These are phyloP conservation scores for Cymodocea nodosa DNA, from an alignment of 116 monocot species.

Conservation along the genomic window DNA sequence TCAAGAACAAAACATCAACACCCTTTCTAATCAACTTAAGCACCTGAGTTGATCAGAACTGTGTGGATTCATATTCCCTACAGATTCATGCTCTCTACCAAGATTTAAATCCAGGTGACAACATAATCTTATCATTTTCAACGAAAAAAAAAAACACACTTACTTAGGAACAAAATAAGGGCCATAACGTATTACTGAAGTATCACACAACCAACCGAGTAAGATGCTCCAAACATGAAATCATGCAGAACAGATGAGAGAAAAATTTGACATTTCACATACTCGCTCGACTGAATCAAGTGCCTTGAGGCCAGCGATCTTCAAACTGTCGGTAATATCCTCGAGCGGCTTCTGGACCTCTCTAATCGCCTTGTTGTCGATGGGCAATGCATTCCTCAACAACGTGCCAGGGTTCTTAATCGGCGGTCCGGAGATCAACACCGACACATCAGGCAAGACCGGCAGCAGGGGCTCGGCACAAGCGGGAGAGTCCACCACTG, in stretches of 20 bases:
- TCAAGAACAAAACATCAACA: too few relatives aligned
- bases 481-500: conserved; percentile 33
- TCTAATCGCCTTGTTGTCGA: conserved; percentile 79
- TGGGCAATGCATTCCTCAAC: conserved; percentile 81
- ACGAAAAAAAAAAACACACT: too few relatives aligned
- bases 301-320: conserved; percentile 77
- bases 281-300: conserved; percentile 91
- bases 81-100: too few relatives aligned
- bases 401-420: conserved; percentile 90
- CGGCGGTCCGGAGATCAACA: conserved; percentile 94
- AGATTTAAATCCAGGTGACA: too few relatives aligned
- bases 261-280: conserved; percentile 12
- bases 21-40: too few relatives aligned
- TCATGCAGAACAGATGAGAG: background rate
- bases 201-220: too few relatives aligned
- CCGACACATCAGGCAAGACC: conserved; percentile 64
- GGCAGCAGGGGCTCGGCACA: conserved; percentile 35
- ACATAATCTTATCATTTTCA: too few relatives aligned
- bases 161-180: too few relatives aligned
- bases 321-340: conserved; percentile 83
- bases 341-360: conserved; percentile 96
- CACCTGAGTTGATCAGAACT: too few relatives aligned
- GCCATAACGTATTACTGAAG: too few relatives aligned
- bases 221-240: background rate
- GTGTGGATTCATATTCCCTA: too few relatives aligned